Percentiles rank a stretch among this genome's conserved stretches.
These are phyloP conservation scores for Tolypocladium capitatum DNA, from an alignment of 2,329 filamentous ascomycete species.

Conservation along the genomic window DNA sequence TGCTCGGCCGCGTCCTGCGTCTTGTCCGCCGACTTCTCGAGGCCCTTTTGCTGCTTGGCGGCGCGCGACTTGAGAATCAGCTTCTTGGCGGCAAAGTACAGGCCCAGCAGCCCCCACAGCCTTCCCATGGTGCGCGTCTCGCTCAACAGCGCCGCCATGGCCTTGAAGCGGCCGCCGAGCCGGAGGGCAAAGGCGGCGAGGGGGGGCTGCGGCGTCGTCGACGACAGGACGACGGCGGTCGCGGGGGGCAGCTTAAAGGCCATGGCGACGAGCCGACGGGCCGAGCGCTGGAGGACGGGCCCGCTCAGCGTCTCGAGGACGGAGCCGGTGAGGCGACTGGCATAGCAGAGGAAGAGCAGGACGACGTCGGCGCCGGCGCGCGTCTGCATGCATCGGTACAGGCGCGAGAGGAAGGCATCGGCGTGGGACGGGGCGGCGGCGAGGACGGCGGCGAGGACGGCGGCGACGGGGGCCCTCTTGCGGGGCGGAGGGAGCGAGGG, in stretches of 20 bases:
- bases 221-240: slow-evolving; percentile 31
- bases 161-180: slow-evolving; percentile 40
- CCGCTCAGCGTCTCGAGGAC: slow-evolving; percentile 39
- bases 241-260: slow-evolving; percentile 37
- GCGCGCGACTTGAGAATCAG: slow-evolving; percentile 24
- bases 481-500: slow-evolving; percentile 3
- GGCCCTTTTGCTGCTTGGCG: slow-evolving; percentile 10
- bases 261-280: slow-evolving; percentile 38
- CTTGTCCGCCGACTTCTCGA: slow-evolving; percentile 15
- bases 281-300: slow-evolving; percentile 41
- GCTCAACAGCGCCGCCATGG: slow-evolving; percentile 50
- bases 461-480: slow-evolving; percentile 5
- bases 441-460: slow-evolving; percentile 6
- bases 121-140: slow-evolving; percentile 62
- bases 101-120: slow-evolving; percentile 62
- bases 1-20: slow-evolving; percentile 23
- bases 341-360: slow-evolving; percentile 57
- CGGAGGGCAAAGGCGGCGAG: slow-evolving; percentile 31
- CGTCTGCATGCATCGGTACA: slow-evolving; percentile 52
- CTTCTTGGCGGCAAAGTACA: slow-evolving; percentile 54
- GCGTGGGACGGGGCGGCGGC: slow-evolving; percentile 13
- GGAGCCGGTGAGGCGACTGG: slow-evolving; percentile 40
- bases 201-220: slow-evolving; percentile 19
- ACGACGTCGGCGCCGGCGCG: slow-evolving; percentile 56
- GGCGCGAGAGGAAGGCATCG: slow-evolving; percentile 41